Conservation (phyloP, 768 basidiomycete species). For the Porphyrellus cyaneotinctus region DNA sequence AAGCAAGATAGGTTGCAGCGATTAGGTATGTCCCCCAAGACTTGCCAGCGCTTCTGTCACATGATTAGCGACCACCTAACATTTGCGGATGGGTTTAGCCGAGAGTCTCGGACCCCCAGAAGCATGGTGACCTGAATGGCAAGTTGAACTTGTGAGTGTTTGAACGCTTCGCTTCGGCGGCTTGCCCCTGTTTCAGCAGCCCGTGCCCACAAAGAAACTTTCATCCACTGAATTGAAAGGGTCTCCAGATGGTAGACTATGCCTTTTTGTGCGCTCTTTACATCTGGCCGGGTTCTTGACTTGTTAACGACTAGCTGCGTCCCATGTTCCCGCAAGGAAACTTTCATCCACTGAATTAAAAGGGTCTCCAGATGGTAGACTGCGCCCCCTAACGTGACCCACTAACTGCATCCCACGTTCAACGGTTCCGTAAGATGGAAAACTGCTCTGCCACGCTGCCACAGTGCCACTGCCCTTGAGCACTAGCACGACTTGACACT, state of each 20-base stretch:
- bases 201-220: not conserved
- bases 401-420: slow-evolving; percentile 3
- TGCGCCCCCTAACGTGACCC: slow-evolving; percentile 1
- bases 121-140: not conserved
- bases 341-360: not conserved
- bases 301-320: not conserved
- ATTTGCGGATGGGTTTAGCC: not conserved
- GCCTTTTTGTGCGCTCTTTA: not conserved
- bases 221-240: not conserved
- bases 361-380: not conserved
- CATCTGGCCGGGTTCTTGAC: not conserved
- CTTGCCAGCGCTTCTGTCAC: not conserved
- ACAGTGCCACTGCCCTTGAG: slow-evolving; percentile 9
- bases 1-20: not conserved
- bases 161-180: not conserved
- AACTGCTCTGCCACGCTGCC: not conserved
- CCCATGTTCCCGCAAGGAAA: not conserved
- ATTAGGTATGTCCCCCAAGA: not conserved
- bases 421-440: slow-evolving; percentile 7
- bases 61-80: not conserved
- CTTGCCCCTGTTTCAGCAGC: slow-evolving; percentile 17
- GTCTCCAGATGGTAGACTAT: not conserved
- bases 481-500: not conserved
- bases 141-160: not conserved
- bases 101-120: not conserved